Evolutionary conservation across 371 early-diverging fungal species (phyloP), one percentile per base, ranked within the genome.

Genomic region (Mortierella sp.): DNA sequence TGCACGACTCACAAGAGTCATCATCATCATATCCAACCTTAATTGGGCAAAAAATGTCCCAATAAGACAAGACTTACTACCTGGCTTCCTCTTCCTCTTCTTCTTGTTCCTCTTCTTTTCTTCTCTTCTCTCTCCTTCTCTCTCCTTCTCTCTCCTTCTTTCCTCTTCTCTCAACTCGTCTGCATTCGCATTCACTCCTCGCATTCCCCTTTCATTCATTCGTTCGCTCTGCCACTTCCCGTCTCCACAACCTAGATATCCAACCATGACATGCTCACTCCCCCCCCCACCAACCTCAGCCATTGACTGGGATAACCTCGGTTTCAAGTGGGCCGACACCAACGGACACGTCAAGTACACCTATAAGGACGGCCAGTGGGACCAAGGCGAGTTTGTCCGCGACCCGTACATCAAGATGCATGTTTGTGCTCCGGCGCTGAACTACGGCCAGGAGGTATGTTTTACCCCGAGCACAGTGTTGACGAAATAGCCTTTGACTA

Each of bases 361-460:
- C 30, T 87, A 86, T 87, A 82, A 79, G 28, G 79, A 82, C 37
- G 89, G 87, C 26, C 60, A 76, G 15, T 93, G 92, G 92, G 86
- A 89, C 67, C 53, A 84, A 3, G 93, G 92, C 42, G 75, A 76
- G 31, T 80, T 87, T 37, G 85, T 87, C 51, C 78, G 69, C 0
- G 84, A 86, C 56, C 72, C 84, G 5, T 64, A 80, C 71, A 53
- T 83, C 50, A 80, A 80, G 26, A 81, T 86, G 34, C 86, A 84
- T 52, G 67, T 87, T 48, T 83, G 81, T 63, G 87, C 89, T 6
- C 86, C 90, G 9, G 89, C 83, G 47, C 76, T 90, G 42, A 86
- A 92, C 68, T 92, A 92, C 58, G 93, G 93, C 31, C 93, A 92
- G 72, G 83, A 89, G 79, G 87, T 87, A 83, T 57, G 28, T 6